These are phyloP conservation scores for Lotmaria passim DNA, from an alignment of 208 protist genomes.

Conservation along the genomic window DNA sequence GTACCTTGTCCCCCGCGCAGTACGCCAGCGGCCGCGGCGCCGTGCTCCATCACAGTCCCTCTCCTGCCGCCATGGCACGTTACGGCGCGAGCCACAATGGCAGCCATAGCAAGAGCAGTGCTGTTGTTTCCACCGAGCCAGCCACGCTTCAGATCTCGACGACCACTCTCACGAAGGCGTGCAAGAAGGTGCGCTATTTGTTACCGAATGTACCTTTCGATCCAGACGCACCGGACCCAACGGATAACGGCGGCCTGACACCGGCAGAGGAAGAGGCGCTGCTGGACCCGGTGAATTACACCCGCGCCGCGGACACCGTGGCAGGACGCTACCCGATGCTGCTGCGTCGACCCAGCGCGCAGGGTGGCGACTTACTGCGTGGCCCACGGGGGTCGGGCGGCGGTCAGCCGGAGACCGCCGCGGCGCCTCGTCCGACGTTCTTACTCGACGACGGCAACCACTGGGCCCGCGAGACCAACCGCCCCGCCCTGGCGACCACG, in stretches of 20 bases:
- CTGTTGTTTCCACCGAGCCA: not conserved
- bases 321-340: slow-evolving; percentile 34
- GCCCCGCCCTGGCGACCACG: slow-evolving; percentile 42
- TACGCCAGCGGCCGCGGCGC: slow-evolving; percentile 13
- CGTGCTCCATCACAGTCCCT: slow-evolving; percentile 14
- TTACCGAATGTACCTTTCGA: slow-evolving; percentile 38
- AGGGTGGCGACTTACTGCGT: slow-evolving; percentile 23
- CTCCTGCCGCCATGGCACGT: slow-evolving; percentile 3
- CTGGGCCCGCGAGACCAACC: slow-evolving; percentile 50
- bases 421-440: slow-evolving; percentile 34
- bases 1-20: not conserved
- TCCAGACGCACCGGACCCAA: slow-evolving; percentile 43
- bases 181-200: slow-evolving; percentile 66
- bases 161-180: slow-evolving; percentile 57
- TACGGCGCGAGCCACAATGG: not conserved
- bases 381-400: not conserved
- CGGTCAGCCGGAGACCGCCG: not conserved
- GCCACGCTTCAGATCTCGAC: slow-evolving; percentile 51
- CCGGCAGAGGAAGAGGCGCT: slow-evolving; percentile 44
- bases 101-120: not conserved
- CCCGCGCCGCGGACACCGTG: slow-evolving; percentile 22
- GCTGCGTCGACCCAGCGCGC: slow-evolving; percentile 29
- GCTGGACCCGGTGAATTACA: slow-evolving; percentile 49
- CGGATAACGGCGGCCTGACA: slow-evolving; percentile 34
- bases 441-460: slow-evolving; percentile 48